Conservation (phyloP, 352 stramenopile species). For the Globisporangium paddicum region DNA sequence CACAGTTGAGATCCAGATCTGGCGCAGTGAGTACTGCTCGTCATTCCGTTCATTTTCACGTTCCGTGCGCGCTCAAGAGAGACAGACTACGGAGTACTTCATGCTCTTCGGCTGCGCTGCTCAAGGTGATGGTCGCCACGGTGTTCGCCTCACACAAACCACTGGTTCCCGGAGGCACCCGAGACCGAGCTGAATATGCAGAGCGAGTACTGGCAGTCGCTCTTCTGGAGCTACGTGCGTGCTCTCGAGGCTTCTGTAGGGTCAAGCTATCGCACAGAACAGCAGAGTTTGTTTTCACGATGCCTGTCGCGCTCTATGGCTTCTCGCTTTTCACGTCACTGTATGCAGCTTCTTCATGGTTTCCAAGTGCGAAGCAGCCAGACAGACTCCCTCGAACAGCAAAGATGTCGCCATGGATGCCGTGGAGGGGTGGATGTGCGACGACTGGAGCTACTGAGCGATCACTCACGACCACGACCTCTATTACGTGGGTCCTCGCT, state of each 20-base stretch:
- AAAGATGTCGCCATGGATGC: too few relatives aligned
- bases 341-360: constrained; percentile 65
- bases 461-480: too few relatives aligned
- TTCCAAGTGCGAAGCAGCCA: constrained; percentile 62
- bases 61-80: constrained; percentile 19
- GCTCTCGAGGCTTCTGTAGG: constrained; percentile 48
- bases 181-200: constrained; percentile 4
- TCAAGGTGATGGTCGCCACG: constrained; percentile 37
- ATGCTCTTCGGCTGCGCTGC: constrained; percentile 13
- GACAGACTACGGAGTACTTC: background rate
- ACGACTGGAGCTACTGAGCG: too few relatives aligned
- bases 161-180: constrained; percentile 18
- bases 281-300: constrained; percentile 40
- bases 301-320: constrained; percentile 39
- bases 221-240: constrained; percentile 59
- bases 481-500: constrained; percentile 3
- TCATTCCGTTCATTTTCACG: constrained; percentile 45
- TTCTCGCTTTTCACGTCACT: constrained; percentile 62
- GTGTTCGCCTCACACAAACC: constrained; percentile 26
- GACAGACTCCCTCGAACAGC: constrained; percentile 30
- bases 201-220: constrained; percentile 26
- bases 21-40: constrained; percentile 46
- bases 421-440: too few relatives aligned
- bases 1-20: constrained; percentile 35
- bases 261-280: constrained; percentile 28